Base-by-base conservation (phyloP, 2,329 filamentous ascomycete species). In the Colletotrichum musae region DNA sequence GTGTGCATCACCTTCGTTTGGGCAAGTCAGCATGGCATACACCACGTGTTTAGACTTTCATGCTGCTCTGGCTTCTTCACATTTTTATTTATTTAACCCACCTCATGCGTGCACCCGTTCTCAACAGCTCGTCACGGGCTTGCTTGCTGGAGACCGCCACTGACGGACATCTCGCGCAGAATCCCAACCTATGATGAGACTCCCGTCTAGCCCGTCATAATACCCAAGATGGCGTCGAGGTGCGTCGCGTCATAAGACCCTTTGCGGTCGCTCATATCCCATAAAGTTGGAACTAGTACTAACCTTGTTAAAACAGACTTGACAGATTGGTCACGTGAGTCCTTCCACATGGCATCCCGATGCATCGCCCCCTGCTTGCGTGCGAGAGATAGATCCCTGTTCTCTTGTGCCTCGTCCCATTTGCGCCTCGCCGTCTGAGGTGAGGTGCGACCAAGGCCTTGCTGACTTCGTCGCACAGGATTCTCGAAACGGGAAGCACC, bases 401-500 rank as follows among this genome's bases (percentile, higher is more conserved):
- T n/a, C 26, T 15, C 24, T 62, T 26, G 41, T 62, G 39, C 26
- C 50, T 62, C 41, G 41, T 62, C 50, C 26, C 50, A 47, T 45
- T 43, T 6, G 32, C 58, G 7, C 58, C 10, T 53, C 32, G 32
- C 9, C 32, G 32, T 36, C 32, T 36, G 32, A 36, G 32, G 32
- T 36, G 32, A 36, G 32, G 45, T 47, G 45, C 16, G 45, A 47
- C 21, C 24, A 16, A 47, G 32, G 7, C n/a, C 32, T 47, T 54
- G 57, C 72, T 73, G 12, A 75, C 51, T 45, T 36, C 32, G 32
- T 36, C 43, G 10, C n/a, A 59, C 47, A 97, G 95, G 73, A 90
- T 99, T 79, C 91, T 99, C 75, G 96, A 99, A 87, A 98, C 96
- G 67, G 96, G 96, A 75, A 98, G 95, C 83, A 99, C 96, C 70